Conservation (phyloP, 1,284 basidiomycete species). For the Ustilago bromivora region DNA sequence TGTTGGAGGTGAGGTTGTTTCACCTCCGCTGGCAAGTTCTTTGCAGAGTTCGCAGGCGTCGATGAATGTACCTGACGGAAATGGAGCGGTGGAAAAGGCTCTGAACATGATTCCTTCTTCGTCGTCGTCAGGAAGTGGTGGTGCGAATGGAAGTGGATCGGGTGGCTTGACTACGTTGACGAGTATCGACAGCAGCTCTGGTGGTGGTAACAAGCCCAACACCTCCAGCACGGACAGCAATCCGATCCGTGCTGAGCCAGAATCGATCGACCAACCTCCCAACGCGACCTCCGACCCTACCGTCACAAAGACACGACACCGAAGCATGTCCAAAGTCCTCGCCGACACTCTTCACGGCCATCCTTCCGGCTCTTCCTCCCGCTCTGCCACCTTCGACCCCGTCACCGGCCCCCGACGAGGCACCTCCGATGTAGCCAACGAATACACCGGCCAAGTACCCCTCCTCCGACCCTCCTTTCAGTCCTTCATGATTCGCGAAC, state of each 20-base stretch:
- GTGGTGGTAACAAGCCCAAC: neutral
- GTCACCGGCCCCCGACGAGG: conserved; percentile 6
- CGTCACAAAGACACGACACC: conserved; percentile 12
- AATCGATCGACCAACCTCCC: conserved; percentile 14
- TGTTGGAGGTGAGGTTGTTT: conserved; percentile 32
- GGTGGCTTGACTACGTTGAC: conserved; percentile 11
- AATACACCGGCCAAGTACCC: conserved; percentile 65
- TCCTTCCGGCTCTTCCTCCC: conserved; percentile 7
- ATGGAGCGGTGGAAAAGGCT: neutral
- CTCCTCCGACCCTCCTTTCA: conserved; percentile 60
- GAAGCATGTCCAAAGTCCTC: conserved; percentile 34
- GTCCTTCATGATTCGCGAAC: conserved; percentile 82
- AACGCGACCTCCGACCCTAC: neutral
- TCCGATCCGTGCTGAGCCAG: conserved; percentile 20
- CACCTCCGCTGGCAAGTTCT: conserved; percentile 19
- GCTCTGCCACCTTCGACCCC: neutral
- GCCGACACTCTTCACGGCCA: conserved; percentile 30
- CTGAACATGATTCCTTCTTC: conserved; percentile 6
- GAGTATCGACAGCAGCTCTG: neutral
- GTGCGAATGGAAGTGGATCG: neutral
- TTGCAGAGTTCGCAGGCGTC: conserved; percentile 23
- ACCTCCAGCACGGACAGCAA: neutral
- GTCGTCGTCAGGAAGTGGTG: conserved; percentile 3
- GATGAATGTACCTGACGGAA: neutral
- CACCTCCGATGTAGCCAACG: conserved; percentile 49